Evolutionary conservation across 2,329 filamentous ascomycete genomes (phyloP), one percentile per base, ranked within the genome.

Genomic region (Graphium sp.): DNA sequence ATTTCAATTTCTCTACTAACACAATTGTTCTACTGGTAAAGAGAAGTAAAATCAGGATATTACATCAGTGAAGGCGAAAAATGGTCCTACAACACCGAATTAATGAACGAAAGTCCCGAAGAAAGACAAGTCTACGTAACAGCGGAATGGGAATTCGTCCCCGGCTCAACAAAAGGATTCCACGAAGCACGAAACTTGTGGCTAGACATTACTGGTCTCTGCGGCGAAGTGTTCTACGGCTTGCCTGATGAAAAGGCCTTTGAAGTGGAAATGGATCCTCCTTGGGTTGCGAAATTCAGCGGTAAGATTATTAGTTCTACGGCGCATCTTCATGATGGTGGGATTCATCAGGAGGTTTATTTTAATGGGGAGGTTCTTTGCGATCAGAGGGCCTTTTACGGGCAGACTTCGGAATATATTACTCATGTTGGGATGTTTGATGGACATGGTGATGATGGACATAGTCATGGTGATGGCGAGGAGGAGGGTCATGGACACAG

Each of bases 121-220:
- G 9, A 32, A 4, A 34, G 36, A n/a, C 20, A 35, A 6, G 39
- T 32, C 20, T 20, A 37, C 18, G 19, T 41, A 18, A 38, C 34
- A 7, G 22, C 39, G 9, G 38, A 42, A 16, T 40, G 35, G 32
- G 39, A 43, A 22, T 44, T 34, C 22, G 19, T 44, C 13, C 34
- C 33, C 8, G 26, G 30, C 5, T 15, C 28, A 4, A 19, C 35
- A 4, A 20, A 26, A 2, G 32, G 20, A 23, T 43, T 41, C 28
- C 27, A 24, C 8, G 16, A 25, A 9, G 30, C 32, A 9, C 35
- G 24, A 6, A 36, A 39, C 18, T 15, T 42, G 12, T 44, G 39
- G 39, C 35, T 45, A 7, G 41, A 43, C 32, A 31, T 44, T 9
- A 36, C 37, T 29, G 42, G 41, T 18, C 10, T 17, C 27, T 45